Conservation (phyloP, 2,329 filamentous ascomycete genomes). For the Cercospora citrullina region DNA sequence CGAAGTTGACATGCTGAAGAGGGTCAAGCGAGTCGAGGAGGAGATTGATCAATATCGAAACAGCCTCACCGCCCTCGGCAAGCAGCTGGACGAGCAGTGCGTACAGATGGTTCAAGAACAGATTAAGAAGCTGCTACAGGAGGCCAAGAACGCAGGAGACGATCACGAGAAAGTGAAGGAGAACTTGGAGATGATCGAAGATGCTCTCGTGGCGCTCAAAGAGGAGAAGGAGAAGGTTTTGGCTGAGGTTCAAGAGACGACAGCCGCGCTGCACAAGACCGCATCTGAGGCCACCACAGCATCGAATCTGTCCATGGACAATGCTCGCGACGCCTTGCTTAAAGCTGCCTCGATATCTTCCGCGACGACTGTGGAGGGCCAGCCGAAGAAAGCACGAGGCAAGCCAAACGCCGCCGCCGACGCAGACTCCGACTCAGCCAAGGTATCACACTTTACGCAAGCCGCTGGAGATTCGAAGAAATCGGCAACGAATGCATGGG, state of each 20-base stretch:
- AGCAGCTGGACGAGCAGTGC: conserved; percentile 21
- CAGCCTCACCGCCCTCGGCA: conserved; percentile 21
- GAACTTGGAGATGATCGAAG: conserved; percentile 25
- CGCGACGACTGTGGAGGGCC: neutral
- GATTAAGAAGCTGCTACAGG: conserved; percentile 19
- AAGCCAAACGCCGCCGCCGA: neutral
- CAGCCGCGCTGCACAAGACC: conserved; percentile 2
- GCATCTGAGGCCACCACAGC: neutral
- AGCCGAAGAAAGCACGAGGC: neutral
- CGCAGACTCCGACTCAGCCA: neutral
- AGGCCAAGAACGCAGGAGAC: conserved; percentile 19
- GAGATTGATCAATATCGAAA: conserved; percentile 25
- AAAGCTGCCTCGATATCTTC: neutral
- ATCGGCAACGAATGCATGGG: neutral
- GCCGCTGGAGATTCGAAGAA: neutral
- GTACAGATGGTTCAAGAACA: conserved; percentile 21
- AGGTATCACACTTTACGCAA: neutral
- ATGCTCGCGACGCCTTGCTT: neutral
- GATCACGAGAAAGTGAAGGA: conserved; percentile 22
- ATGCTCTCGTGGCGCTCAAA: conserved; percentile 23
- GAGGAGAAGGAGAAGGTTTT: conserved; percentile 23
- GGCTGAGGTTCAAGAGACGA: conserved; percentile 19
- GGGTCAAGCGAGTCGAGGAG: conserved; percentile 27
- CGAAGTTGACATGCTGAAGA: conserved; percentile 29
- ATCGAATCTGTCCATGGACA: neutral